Evolutionary conservation across 352 stramenopile species (phyloP).

Genomic region (Pythium dissotocum): DNA sequence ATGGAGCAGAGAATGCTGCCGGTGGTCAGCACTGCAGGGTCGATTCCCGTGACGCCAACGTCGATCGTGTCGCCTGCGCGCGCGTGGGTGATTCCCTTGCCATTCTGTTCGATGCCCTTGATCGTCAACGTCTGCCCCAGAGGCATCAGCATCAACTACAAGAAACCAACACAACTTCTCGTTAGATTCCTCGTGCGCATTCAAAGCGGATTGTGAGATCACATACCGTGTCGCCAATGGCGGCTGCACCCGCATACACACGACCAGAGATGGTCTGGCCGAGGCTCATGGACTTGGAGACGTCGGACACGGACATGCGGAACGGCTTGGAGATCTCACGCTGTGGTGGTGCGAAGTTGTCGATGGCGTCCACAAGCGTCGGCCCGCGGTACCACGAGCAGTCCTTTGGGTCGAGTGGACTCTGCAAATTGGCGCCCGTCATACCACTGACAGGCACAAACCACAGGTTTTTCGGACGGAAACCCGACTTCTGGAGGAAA

Average conservation of each 20-base stretch:
- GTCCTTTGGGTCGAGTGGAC: slow-evolving; percentile 43
- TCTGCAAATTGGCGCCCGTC: slow-evolving; percentile 80
- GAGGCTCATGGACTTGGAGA: slow-evolving; percentile 85
- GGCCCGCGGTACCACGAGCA: slow-evolving; percentile 78
- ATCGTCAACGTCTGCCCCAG: slow-evolving; percentile 37
- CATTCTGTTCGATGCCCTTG: slow-evolving; percentile 79
- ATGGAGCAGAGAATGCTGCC: slow-evolving; percentile 87
- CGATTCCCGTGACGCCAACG: slow-evolving; percentile 75
- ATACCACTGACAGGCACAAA: slow-evolving; percentile 90
- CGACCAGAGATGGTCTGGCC: slow-evolving; percentile 81
- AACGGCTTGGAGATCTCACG: slow-evolving; percentile 84
- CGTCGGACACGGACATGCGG: slow-evolving; percentile 83
- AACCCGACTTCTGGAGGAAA: slow-evolving; percentile 78
- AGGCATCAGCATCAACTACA: slow-evolving; percentile 38
- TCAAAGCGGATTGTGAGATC: not conserved
- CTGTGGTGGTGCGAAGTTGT: slow-evolving; percentile 72
- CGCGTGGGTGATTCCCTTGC: slow-evolving; percentile 55
- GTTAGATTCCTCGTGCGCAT: slow-evolving; percentile 7
- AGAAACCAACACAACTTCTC: slow-evolving; percentile 5
- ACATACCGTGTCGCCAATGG: slow-evolving; percentile 64
- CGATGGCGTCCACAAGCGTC: slow-evolving; percentile 82
- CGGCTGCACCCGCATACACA: slow-evolving; percentile 78
- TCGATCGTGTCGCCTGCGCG: slow-evolving; percentile 79
- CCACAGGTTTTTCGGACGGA: slow-evolving; percentile 76
- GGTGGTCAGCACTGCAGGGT: slow-evolving; percentile 65